Conservation (phyloP, 2,329 filamentous ascomycete genomes). For the Hymenoscyphus salicellus region DNA sequence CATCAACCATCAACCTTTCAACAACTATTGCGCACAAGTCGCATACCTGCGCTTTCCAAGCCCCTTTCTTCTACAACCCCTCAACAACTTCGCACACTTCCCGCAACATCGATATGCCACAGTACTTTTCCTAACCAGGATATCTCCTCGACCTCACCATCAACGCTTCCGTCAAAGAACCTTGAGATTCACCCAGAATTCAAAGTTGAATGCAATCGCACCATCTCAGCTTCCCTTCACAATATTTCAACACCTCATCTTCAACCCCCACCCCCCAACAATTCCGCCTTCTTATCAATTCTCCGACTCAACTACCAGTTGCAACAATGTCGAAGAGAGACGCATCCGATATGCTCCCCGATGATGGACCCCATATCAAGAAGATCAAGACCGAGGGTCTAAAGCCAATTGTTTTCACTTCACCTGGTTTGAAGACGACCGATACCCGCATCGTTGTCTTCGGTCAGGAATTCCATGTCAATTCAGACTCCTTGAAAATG, state of each 20-base stretch:
- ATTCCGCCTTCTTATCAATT: background rate
- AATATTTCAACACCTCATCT: background rate
- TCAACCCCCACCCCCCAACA: background rate
- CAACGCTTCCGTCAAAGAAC: background rate
- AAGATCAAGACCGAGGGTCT: background rate
- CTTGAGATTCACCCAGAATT: background rate
- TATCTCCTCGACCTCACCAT: background rate
- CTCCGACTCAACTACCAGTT: background rate
- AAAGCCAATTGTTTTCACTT: constrained; percentile 7
- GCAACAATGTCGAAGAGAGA: background rate
- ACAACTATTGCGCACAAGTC: no score
- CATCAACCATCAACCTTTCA: no score
- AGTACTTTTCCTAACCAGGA: background rate
- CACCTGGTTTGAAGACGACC: constrained; percentile 9
- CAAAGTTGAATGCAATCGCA: background rate
- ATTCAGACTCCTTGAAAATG: constrained; percentile 10
- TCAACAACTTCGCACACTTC: background rate
- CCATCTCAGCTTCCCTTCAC: background rate
- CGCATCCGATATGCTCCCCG: background rate
- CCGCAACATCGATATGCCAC: background rate
- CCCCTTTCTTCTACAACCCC: background rate
- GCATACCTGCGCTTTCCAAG: no score
- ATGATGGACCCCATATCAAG: background rate
- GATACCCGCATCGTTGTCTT: constrained; percentile 20
- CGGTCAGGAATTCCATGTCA: constrained; percentile 18